phyloP scores from a whole-genome alignment of 2,329 filamentous ascomycete species.

The Colletotrichum sp. region DNA sequence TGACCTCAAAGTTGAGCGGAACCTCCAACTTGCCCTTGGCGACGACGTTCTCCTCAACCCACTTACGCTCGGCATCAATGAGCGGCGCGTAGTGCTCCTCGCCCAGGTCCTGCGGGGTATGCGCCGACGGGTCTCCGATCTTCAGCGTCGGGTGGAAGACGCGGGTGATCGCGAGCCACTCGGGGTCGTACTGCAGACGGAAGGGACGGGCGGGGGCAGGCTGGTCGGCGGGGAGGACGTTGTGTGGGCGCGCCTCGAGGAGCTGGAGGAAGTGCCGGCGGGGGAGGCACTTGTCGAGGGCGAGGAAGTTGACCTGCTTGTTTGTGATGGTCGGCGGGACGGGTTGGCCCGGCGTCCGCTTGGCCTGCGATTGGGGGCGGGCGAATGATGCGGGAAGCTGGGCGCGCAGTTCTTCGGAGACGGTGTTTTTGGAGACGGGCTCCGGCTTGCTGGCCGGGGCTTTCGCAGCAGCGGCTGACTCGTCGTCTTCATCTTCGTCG shows the following conservation, averaged over 20 bases:
- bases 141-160: slow-evolving; percentile 72
- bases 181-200: slow-evolving; percentile 81
- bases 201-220: slow-evolving; percentile 49
- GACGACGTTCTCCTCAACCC: slow-evolving; percentile 82
- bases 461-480: slow-evolving; percentile 26
- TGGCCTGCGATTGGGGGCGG: slow-evolving; percentile 38
- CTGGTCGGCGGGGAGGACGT: neutral
- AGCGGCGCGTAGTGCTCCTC: slow-evolving; percentile 71
- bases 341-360: slow-evolving; percentile 59
- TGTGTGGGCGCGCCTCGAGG: slow-evolving; percentile 60
- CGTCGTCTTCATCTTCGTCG: slow-evolving; percentile 64
- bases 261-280: slow-evolving; percentile 84
- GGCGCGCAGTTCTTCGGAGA: slow-evolving; percentile 70
- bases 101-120: slow-evolving; percentile 65
- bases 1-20: slow-evolving; percentile 78
- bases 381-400: slow-evolving; percentile 81
- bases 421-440: slow-evolving; percentile 30
- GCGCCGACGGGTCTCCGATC: slow-evolving; percentile 64
- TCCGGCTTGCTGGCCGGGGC: neutral
- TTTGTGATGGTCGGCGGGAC: slow-evolving; percentile 79
- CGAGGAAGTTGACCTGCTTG: slow-evolving; percentile 80
- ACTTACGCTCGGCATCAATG: slow-evolving; percentile 74
- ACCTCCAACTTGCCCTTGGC: slow-evolving; percentile 66
- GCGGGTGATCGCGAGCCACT: slow-evolving; percentile 94
- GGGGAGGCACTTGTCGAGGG: slow-evolving; percentile 89